Conservation (phyloP, 352 stramenopile genomes). For the Pythium guiyangense region DNA sequence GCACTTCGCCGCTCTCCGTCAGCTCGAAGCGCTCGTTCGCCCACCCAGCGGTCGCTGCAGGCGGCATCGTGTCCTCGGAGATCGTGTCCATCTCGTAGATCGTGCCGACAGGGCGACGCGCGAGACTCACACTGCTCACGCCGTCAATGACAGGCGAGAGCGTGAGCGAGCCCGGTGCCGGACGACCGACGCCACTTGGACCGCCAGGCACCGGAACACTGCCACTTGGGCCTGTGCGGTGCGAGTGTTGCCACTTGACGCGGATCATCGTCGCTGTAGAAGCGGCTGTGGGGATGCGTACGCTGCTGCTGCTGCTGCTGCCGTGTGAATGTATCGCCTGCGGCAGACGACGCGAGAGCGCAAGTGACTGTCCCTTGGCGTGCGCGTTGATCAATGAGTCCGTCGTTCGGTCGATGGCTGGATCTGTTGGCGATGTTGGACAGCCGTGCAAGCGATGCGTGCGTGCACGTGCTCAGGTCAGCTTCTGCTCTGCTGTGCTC, state of each 20-base stretch:
- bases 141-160: constrained; percentile 40
- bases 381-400: neutral
- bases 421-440: too few species aligned
- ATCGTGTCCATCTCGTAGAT: constrained; percentile 74
- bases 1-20: constrained; percentile 49
- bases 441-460: too few species aligned
- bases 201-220: constrained; percentile 1
- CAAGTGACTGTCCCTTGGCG: neutral
- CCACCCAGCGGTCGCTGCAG: constrained; percentile 42
- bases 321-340: neutral
- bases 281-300: neutral
- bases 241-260: constrained; percentile 65
- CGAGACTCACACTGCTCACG: constrained; percentile 21
- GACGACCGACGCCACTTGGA: constrained; percentile 6
- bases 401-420: neutral
- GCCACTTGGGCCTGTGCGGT: constrained; percentile 5
- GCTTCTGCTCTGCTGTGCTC: too few species aligned
- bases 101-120: constrained; percentile 6
- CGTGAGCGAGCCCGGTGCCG: constrained; percentile 10
- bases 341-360: neutral
- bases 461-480: too few species aligned
- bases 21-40: constrained; percentile 55
- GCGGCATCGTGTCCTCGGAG: constrained; percentile 53
- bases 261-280: constrained; percentile 54
- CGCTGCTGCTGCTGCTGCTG: constrained; percentile 1